Evolutionary conservation across 495 filamentous ascomycete genomes (phyloP).

Genomic region (Neurospora sp.): DNA sequence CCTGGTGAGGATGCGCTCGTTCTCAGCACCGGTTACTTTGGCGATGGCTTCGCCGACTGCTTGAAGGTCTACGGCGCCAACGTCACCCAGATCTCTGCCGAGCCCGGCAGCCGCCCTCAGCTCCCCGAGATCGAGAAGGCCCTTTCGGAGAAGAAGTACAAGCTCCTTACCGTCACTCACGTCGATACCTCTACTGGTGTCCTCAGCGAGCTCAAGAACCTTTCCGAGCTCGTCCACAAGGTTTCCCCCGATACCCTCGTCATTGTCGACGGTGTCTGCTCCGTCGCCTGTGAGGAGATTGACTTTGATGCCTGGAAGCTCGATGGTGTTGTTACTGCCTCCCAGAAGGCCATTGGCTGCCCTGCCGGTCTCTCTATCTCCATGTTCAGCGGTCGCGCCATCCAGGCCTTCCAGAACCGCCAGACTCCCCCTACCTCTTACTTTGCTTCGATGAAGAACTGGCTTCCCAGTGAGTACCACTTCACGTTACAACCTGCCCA

Average conservation of each 20-base stretch:
- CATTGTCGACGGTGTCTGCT: slow-evolving; percentile 93
- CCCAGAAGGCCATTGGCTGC: slow-evolving; percentile 92
- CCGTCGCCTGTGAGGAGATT: slow-evolving; percentile 91
- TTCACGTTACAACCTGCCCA: background rate
- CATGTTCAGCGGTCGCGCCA: slow-evolving; percentile 84
- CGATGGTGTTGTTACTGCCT: slow-evolving; percentile 87
- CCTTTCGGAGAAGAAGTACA: slow-evolving; percentile 80
- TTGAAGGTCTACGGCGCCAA: slow-evolving; percentile 82
- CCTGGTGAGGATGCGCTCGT: slow-evolving; percentile 83
- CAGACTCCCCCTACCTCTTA: slow-evolving; percentile 74
- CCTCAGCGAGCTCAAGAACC: slow-evolving; percentile 73
- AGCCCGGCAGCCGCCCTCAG: slow-evolving; percentile 82
- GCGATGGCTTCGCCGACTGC: slow-evolving; percentile 88
- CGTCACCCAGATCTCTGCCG: slow-evolving; percentile 78
- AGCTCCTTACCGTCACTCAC: slow-evolving; percentile 87
- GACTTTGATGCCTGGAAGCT: slow-evolving; percentile 90
- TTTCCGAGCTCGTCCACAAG: slow-evolving; percentile 70
- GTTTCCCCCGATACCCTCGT: slow-evolving; percentile 86
- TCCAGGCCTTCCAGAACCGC: slow-evolving; percentile 67
- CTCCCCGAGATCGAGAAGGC: slow-evolving; percentile 78
- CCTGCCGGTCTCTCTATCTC: slow-evolving; percentile 89
- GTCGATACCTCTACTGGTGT: slow-evolving; percentile 97
- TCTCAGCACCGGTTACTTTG: slow-evolving; percentile 93
- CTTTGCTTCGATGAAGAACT: slow-evolving; percentile 94
- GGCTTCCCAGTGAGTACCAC: slow-evolving; percentile 65